Base-by-base conservation (phyloP, 352 stramenopile species). In the Globisporangium iwayamae region DNA sequence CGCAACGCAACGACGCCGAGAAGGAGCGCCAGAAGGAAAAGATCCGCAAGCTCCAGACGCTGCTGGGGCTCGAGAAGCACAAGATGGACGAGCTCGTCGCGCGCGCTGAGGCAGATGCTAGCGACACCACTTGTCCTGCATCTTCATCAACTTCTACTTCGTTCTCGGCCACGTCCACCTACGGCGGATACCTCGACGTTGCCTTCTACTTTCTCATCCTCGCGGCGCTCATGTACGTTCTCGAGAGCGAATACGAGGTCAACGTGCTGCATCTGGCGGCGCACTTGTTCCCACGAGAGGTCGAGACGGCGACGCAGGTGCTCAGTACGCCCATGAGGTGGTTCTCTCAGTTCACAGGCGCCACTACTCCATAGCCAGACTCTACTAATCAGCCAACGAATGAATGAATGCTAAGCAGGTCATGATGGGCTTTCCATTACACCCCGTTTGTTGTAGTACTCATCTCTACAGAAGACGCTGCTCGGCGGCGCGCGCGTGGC, bases 401-500 rank as follows among this genome's bases (percentile, higher is more conserved):
- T 3, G 14, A n/a, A n/a, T 46, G 28, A 38, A 20, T 36, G 30
- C 36, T 22, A 38, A 34, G 34, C 60, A n/a, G n/a, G 25, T 22
- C 25, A 28, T 66, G 16, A 36, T 9, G 32, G 32, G 7, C 4
- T 8, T 39, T 38, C 11, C 13, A 20, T 54, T 20, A 36, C 48
- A 10, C 32, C 36, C 10, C 36, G 36, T 41, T 41, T 41, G 7
- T 54, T 25, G 10, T 22, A 18, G 10, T 53, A 9, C 16, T 36
- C 48, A 36, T 56, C 32, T 53, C 22, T 86, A 90, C 48, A 93
- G 69, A 56, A 94, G 69, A n/a, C 85, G 81, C 65, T 91, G 80
- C 67, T 94, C 85, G 8, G 85, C 85, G 16, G 83, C 83, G 39
- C 85, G 85, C 47, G 85, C 85, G 76, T 94, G 85, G 46, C 85